Conservation (phyloP, 208 protist species). For the Leishmania turanica region DNA sequence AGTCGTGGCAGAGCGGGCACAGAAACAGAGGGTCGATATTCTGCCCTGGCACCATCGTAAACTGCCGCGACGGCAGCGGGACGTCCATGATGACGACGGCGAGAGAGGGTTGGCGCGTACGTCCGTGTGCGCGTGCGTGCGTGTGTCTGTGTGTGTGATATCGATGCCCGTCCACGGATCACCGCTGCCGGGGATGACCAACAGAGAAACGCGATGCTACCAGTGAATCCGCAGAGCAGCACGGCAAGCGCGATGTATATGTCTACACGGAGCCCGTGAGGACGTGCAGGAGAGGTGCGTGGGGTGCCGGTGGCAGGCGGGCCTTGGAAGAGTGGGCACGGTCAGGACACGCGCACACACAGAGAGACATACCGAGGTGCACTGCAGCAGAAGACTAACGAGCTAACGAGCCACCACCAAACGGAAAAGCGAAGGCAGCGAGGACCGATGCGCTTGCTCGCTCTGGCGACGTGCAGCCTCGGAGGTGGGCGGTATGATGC, state of each 20-base stretch:
- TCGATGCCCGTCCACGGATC: background rate
- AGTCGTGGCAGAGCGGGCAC: constrained; percentile 75
- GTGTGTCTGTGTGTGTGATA: background rate
- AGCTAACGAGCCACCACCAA: background rate
- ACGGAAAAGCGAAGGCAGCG: background rate
- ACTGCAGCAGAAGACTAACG: background rate
- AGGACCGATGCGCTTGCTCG: background rate
- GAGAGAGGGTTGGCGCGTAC: background rate
- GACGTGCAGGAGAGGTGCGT: no score
- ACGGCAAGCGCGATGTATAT: background rate
- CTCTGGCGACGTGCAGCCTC: background rate
- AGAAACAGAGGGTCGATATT: constrained; percentile 45
- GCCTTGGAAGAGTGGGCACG: no score
- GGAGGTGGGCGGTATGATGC: background rate
- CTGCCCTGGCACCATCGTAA: constrained; percentile 34
- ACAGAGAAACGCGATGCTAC: background rate
- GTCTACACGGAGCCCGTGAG: no score
- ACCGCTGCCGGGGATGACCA: background rate
- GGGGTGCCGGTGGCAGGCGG: no score
- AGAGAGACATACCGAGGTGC: background rate
- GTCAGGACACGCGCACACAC: no score
- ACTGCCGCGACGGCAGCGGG: constrained; percentile 10
- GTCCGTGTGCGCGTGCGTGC: background rate
- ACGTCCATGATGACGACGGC: background rate
- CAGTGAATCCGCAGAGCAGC: background rate